phyloP scores from a whole-genome alignment of 2,329 filamentous ascomycete genomes.

The Didymella pomorum region DNA sequence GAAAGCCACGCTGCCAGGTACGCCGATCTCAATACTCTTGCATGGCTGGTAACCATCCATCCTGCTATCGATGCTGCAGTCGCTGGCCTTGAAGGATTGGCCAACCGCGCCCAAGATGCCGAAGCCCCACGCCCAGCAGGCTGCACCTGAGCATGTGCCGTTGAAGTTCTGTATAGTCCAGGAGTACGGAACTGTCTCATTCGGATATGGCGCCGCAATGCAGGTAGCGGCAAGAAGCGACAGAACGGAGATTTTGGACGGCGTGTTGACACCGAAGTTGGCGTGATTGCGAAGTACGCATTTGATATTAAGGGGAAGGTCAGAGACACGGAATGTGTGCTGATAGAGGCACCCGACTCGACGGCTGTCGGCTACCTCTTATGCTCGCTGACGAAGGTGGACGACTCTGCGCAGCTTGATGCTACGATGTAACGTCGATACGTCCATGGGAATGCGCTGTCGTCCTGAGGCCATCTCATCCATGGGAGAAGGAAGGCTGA shows the following conservation, averaged over 20 bases:
- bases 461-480: not conserved
- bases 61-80: constrained; percentile 25
- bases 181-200: constrained; percentile 18
- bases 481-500: not conserved
- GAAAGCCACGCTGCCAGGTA: constrained; percentile 21
- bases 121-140: constrained; percentile 32
- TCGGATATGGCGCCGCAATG: constrained; percentile 9
- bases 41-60: constrained; percentile 29
- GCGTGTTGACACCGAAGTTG: constrained; percentile 15
- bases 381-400: not conserved
- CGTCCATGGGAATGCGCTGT: not conserved
- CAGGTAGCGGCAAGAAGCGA: constrained; percentile 20
- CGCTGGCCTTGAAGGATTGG: constrained; percentile 24
- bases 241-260: constrained; percentile 21
- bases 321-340: not conserved
- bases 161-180: constrained; percentile 30
- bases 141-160: constrained; percentile 32
- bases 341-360: not conserved
- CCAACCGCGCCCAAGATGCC: constrained; percentile 26
- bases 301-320: too few relatives aligned
- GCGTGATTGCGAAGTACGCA: not conserved
- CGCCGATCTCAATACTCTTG: constrained; percentile 14
- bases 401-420: not conserved
- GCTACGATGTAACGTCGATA: constrained; percentile 1
- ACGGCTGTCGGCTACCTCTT: not conserved